Conservation (phyloP, 192 early-diverging fungal species). For the Podila verticillata region DNA sequence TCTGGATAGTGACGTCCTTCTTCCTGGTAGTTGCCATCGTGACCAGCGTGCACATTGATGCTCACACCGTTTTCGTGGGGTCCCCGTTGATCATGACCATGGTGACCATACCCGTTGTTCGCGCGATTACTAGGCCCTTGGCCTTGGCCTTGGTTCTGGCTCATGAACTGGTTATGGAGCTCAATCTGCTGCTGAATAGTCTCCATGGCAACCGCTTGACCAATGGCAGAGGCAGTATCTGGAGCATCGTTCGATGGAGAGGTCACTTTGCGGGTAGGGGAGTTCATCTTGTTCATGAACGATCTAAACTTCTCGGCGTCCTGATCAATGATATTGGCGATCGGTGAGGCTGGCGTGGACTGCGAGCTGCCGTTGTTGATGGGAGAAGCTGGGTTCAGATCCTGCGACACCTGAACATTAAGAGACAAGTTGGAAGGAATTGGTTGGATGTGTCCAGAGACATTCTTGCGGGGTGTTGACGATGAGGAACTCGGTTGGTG, state of each 20-base stretch:
- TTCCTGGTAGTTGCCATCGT: constrained; percentile 13
- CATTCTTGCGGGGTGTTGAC: constrained; percentile 12
- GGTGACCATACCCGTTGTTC: background rate
- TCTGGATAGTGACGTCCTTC: constrained; percentile 9
- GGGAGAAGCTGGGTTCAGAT: background rate
- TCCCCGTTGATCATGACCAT: no score
- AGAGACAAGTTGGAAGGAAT: background rate
- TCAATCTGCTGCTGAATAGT: constrained; percentile 43
- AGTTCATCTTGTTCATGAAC: constrained; percentile 39
- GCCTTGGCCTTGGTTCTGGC: constrained; percentile 38
- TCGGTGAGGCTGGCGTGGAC: constrained; percentile 28
- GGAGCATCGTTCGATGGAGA: constrained; percentile 18
- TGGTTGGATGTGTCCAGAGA: constrained; percentile 33
- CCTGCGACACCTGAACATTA: background rate
- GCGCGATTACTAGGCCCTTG: background rate
- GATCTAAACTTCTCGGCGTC: constrained; percentile 45
- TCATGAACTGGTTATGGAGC: constrained; percentile 36
- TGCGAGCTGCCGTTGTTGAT: background rate
- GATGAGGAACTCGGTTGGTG: background rate
- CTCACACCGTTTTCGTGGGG: background rate
- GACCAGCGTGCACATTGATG: constrained; percentile 3
- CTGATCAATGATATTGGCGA: constrained; percentile 45
- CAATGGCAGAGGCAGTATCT: constrained; percentile 24
- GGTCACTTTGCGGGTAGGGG: constrained; percentile 15
- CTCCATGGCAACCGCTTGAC: constrained; percentile 49